Evolutionary conservation across 306 rosid genomes (phyloP), one percentile per base, ranked within the genome.

Genomic region (Rosa multiflora): DNA sequence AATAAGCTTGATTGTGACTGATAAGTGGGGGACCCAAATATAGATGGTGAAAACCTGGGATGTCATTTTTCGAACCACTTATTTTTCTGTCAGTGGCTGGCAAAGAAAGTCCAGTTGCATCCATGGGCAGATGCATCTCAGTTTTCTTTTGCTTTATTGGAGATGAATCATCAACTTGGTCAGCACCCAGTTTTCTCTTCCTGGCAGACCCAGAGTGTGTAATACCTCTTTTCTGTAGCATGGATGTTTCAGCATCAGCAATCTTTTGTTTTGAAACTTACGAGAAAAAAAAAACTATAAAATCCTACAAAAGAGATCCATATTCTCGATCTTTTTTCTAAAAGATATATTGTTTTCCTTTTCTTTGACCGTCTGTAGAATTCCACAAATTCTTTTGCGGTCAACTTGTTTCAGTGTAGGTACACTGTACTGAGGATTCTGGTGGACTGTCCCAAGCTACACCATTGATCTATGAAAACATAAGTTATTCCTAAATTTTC

Each of bases 201-300:
- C 89, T 91, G 70, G 93, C 70, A 46, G 72, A 39, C 73, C 82
- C 78, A 18, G 83, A 67, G 84, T 76, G 79, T 20, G 83, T 82
- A 85, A 95, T 85, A 61, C 97, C 94, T 83, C 85, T 83, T 29
- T 79, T 83, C 98, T 95, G 92, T 72, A 70, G 42, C 55, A 72
- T 74, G 23, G 39, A 44, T 66, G 23, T 21, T 23, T 55, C 40
- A 46, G 59, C 42, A 10, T 53, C 20, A 43, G 42, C 29, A 62
- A 10, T 4, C 1, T 12, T 58, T 40, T 67, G 15, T n/a, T 35
- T 20, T 49, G 37, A 7, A 62, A 76, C 3, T 14, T 12, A 61
- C 9, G 3, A 32, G 37, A 12, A 26, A 12, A 18, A 61, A 26
- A 10, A 11, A 10, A 10, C 26, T 62, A 10, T 62, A 26, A 26